Conservation (phyloP, 208 protist genomes). For the Acanthamoeba triangularis region DNA sequence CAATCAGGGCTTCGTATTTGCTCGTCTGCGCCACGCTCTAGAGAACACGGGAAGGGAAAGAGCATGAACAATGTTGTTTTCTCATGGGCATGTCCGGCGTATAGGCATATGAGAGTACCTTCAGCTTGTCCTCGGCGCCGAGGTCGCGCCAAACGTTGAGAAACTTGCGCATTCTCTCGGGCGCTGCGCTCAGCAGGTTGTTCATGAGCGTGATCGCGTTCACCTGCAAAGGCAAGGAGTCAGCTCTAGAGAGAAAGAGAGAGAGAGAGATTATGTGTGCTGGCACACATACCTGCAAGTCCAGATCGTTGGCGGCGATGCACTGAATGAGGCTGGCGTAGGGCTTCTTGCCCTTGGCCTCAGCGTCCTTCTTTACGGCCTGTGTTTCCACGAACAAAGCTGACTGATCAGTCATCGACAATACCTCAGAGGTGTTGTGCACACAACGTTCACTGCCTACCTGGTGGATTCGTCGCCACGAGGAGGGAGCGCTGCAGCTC, state of each 20-base stretch:
- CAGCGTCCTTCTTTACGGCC: conserved; percentile 33
- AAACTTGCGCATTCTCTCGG: conserved; percentile 46
- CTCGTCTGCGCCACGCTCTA: conserved; percentile 46
- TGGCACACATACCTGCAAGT: conserved; percentile 23
- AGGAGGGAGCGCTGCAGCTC: background rate
- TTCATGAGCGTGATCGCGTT: conserved; percentile 59
- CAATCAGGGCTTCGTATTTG: conserved; percentile 44
- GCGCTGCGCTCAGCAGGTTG: conserved; percentile 40
- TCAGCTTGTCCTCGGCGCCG: conserved; percentile 45
- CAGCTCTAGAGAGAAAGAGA: no score
- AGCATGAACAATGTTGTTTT: background rate
- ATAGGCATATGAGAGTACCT: background rate
- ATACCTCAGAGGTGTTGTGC: background rate
- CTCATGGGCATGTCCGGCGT: no score
- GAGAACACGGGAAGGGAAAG: background rate
- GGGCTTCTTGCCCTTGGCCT: conserved; percentile 20
- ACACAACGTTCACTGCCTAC: background rate
- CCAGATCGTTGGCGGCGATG: conserved; percentile 13
- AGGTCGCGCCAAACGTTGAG: conserved; percentile 60
- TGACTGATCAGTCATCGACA: background rate
- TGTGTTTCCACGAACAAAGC: background rate
- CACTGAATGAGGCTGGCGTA: conserved; percentile 59
- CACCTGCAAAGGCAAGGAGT: background rate
- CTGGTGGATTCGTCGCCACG: conserved; percentile 64
- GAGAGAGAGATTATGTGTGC: background rate